Evolutionary conservation across 768 basidiomycete genomes (phyloP).

Genomic region (Clavaria fumosa): DNA sequence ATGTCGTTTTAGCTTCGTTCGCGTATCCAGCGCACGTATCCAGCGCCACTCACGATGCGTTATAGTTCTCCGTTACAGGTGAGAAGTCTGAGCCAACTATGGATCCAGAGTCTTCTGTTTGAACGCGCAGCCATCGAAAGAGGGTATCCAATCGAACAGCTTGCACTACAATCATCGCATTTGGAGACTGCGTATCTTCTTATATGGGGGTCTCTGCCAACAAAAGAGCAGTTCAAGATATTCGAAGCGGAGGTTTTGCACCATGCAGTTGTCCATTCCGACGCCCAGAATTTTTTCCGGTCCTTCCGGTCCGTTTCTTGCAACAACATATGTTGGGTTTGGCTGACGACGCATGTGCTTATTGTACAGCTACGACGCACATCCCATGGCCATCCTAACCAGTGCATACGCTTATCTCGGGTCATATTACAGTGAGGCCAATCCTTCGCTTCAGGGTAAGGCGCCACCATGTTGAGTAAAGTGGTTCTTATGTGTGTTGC

Average conservation of each 20-base stretch:
- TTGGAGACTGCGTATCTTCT: constrained; percentile 75
- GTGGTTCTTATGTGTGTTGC: too few relatives aligned
- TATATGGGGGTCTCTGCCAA: constrained; percentile 74
- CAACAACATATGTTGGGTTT: neutral
- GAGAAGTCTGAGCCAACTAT: constrained; percentile 3
- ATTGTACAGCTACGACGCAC: constrained; percentile 63
- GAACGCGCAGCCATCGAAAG: constrained; percentile 21
- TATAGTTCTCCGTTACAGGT: constrained; percentile 62
- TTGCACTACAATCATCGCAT: constrained; percentile 66
- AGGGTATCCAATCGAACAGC: constrained; percentile 88
- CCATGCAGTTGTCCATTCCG: constrained; percentile 53
- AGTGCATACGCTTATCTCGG: constrained; percentile 81
- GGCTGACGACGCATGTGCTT: too few relatives aligned
- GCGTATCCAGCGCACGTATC: too few relatives aligned
- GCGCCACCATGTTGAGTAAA: neutral
- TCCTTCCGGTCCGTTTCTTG: constrained; percentile 36
- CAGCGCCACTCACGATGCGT: too few relatives aligned
- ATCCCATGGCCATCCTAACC: constrained; percentile 83
- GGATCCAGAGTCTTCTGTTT: too few relatives aligned
- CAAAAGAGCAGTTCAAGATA: constrained; percentile 35
- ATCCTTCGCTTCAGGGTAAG: constrained; percentile 71
- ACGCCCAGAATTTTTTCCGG: constrained; percentile 53
- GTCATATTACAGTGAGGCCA: constrained; percentile 77
- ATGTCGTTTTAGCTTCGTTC: constrained; percentile 1
- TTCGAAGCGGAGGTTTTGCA: constrained; percentile 70